phyloP scores from a whole-genome alignment of 2,329 filamentous ascomycete genomes.

The Monosporascus sp. region DNA sequence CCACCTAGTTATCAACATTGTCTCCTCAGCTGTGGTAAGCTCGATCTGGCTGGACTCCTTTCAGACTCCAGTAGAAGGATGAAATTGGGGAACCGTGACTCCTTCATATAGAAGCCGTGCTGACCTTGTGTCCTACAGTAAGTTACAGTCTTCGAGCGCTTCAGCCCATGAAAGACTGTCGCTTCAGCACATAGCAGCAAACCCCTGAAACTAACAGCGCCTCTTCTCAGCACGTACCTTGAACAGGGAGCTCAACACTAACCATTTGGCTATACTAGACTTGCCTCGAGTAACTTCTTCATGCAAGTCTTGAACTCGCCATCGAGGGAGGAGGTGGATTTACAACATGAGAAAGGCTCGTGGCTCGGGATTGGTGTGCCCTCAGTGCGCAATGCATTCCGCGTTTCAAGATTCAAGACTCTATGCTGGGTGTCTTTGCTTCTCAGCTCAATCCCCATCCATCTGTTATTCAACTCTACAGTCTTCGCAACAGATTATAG shows the following conservation, averaged over 20 bases:
- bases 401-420: constrained; percentile 14
- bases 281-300: constrained; percentile 43
- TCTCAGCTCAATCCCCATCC: constrained; percentile 16
- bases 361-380: constrained; percentile 42
- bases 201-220: background rate
- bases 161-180: too few relatives aligned
- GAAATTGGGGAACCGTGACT: background rate
- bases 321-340: constrained; percentile 41
- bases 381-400: constrained; percentile 33
- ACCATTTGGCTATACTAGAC: constrained; percentile 1
- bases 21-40: constrained; percentile 19
- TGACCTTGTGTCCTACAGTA: constrained; percentile 4
- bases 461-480: constrained; percentile 17
- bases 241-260: background rate
- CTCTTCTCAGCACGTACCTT: background rate
- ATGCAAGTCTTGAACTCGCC: constrained; percentile 47
- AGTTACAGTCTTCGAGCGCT: background rate
- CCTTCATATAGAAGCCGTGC: background rate
- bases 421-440: constrained; percentile 11
- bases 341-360: constrained; percentile 34
- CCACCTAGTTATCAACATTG: constrained; percentile 16
- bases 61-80: too few relatives aligned
- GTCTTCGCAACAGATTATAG: constrained; percentile 9
- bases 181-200: background rate
- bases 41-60: too few relatives aligned